Percentiles rank a stretch among this genome's conserved stretches.
Evolutionary conservation across 495 filamentous ascomycete genomes (phyloP).

Genomic region (Penicillium antarcticum): DNA sequence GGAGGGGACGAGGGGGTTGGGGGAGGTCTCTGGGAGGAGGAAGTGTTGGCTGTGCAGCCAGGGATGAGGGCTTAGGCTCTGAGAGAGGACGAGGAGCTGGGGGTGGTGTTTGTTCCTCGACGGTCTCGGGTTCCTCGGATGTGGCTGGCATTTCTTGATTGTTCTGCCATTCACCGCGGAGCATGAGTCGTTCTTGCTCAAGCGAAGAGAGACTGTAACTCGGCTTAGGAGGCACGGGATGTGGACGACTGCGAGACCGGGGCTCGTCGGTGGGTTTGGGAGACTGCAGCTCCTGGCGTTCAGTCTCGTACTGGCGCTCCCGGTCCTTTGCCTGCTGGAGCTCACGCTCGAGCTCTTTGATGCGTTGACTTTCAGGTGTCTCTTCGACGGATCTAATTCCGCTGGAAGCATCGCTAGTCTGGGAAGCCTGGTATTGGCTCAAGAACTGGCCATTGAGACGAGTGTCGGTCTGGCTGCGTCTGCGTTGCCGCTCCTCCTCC

Average conservation of each 20-base stretch:
- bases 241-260: conserved; percentile 30
- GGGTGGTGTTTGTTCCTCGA: conserved; percentile 35
- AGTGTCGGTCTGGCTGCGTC: conserved; percentile 56
- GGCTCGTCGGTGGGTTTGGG: conserved; percentile 26
- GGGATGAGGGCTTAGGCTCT: conserved; percentile 21
- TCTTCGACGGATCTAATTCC: conserved; percentile 25
- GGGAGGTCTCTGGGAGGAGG: conserved; percentile 19
- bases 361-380: conserved; percentile 55
- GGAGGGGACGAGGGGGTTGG: conserved; percentile 28
- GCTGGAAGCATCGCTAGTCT: conserved; percentile 16
- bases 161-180: conserved; percentile 65
- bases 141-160: conserved; percentile 37
- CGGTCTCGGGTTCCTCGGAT: conserved; percentile 8
- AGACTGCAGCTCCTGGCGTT: conserved; percentile 59
- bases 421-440: conserved; percentile 73
- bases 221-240: conserved; percentile 49
- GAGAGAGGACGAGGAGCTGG: conserved; percentile 42
- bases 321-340: conserved; percentile 81
- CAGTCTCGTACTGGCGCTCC: conserved; percentile 78
- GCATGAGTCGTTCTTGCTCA: conserved; percentile 70
- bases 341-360: conserved; percentile 81
- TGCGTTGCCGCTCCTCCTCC: conserved; percentile 62
- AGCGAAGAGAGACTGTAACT: conserved; percentile 67
- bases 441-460: conserved; percentile 80
- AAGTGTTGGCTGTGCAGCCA: conserved; percentile 7